Percentiles rank a stretch among this genome's conserved stretches.
These are phyloP conservation scores for Tuber melanosporum DNA, from an alignment of 495 filamentous ascomycete genomes.

Conservation along the genomic window DNA sequence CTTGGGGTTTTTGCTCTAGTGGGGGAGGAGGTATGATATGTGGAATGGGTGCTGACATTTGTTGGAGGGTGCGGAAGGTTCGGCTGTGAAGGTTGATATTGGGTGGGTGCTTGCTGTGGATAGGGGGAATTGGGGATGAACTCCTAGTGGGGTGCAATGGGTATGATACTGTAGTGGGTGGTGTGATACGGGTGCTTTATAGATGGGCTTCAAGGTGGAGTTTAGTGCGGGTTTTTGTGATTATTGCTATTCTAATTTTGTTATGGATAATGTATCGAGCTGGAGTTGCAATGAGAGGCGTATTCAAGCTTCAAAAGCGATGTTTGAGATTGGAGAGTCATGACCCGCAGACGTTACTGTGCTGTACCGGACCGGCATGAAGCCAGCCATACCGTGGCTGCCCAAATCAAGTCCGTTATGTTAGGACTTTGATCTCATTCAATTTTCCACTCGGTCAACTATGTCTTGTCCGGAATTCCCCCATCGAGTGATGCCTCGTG, in stretches of 20 bases:
- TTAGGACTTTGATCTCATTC: not conserved
- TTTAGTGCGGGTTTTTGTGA: not conserved
- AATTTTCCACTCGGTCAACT: not conserved
- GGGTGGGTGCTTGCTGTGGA: not conserved
- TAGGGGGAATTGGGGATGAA: not conserved
- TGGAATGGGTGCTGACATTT: not conserved
- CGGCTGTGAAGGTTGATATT: not conserved
- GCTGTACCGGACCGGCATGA: too few species aligned
- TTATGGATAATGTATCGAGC: not conserved
- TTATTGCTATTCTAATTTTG: not conserved
- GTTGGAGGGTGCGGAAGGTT: not conserved
- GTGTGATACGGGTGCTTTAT: not conserved
- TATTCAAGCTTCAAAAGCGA: not conserved
- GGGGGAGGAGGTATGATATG: too few species aligned
- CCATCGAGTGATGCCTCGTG: not conserved
- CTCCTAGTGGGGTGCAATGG: not conserved
- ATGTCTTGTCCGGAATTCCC: not conserved
- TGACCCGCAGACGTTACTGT: not conserved
- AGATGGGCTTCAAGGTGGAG: not conserved
- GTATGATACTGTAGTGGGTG: not conserved
- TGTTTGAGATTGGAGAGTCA: not conserved
- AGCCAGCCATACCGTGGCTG: too few species aligned
- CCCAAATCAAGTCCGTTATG: too few species aligned
- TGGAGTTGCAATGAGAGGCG: not conserved
- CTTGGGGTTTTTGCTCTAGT: too few species aligned